A percentile compares a stretch with the other conserved stretches of the same genome.
Evolutionary conservation across 2,329 filamentous ascomycete genomes (phyloP).

Genomic region (Penicillium sp.): DNA sequence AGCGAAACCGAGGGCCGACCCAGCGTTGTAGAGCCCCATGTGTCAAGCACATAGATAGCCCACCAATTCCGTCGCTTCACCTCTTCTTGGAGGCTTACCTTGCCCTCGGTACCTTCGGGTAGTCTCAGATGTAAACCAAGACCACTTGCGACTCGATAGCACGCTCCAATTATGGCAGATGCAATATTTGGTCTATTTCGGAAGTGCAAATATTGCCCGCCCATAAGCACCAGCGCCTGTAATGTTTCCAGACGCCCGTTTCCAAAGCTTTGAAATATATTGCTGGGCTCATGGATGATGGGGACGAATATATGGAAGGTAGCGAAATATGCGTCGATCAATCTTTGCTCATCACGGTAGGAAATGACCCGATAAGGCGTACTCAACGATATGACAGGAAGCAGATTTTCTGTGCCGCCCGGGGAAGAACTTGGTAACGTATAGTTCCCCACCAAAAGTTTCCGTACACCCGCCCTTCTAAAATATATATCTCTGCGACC

Average conservation of each 20-base stretch:
- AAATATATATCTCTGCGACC: too few species aligned
- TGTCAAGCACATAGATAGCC: conserved; percentile 27
- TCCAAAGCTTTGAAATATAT: conserved; percentile 26
- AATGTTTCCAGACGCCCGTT: conserved; percentile 27
- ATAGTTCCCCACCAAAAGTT: too few species aligned
- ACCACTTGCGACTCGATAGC: conserved; percentile 30
- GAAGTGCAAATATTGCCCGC: conserved; percentile 31
- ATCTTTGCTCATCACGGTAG: conserved; percentile 22
- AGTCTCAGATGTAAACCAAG: conserved; percentile 28
- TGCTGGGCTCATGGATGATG: conserved; percentile 28
- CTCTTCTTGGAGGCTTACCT: conserved; percentile 21
- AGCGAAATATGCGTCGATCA: conserved; percentile 31
- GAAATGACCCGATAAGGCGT: conserved; percentile 9
- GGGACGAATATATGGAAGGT: conserved; percentile 28
- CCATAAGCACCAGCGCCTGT: conserved; percentile 32
- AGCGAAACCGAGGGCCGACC: conserved; percentile 17
- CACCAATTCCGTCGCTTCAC: conserved; percentile 35
- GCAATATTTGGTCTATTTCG: conserved; percentile 31
- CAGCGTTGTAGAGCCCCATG: conserved; percentile 23
- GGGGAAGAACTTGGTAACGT: background rate
- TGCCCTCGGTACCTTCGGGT: background rate
- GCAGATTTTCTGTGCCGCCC: background rate
- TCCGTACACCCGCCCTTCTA: too few species aligned
- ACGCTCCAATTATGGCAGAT: conserved; percentile 30
- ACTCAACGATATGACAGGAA: background rate